These are phyloP conservation scores for Beauveria bassiana DNA, from an alignment of 2,329 filamentous ascomycete genomes.

Conservation along the genomic window DNA sequence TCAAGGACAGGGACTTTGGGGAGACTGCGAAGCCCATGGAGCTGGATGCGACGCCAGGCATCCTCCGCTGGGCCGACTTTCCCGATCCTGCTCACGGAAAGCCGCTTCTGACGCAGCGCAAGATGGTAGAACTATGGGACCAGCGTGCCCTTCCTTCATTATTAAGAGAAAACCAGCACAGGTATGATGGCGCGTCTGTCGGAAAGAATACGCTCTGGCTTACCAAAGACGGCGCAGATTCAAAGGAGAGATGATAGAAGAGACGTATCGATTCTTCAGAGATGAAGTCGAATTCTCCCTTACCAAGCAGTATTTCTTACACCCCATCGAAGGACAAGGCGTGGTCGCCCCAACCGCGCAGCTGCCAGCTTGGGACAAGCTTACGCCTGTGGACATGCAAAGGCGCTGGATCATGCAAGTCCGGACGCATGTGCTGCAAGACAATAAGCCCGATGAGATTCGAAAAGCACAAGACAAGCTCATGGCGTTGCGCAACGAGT, in stretches of 20 bases:
- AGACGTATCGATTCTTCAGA: constrained; percentile 44
- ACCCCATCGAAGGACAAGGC: constrained; percentile 19
- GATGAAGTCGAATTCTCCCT: constrained; percentile 49
- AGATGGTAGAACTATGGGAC: constrained; percentile 48
- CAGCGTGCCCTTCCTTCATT: constrained; percentile 40
- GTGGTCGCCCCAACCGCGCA: constrained; percentile 15
- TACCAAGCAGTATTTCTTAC: constrained; percentile 37
- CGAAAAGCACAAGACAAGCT: constrained; percentile 47
- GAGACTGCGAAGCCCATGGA: constrained; percentile 24
- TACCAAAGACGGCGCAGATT: constrained; percentile 30
- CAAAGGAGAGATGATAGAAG: constrained; percentile 45
- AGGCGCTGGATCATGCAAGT: constrained; percentile 49
- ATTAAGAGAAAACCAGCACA: constrained; percentile 44
- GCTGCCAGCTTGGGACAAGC: constrained; percentile 39
- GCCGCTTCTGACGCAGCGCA: constrained; percentile 42
- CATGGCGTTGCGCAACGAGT: constrained; percentile 34
- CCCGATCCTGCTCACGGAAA: constrained; percentile 46
- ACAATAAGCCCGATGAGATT: constrained; percentile 50
- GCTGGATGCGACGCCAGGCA: constrained; percentile 37
- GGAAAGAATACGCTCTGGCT: rapidly evolving
- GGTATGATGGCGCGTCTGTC: constrained; percentile 27
- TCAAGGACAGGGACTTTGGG: constrained; percentile 40
- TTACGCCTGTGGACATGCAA: constrained; percentile 41
- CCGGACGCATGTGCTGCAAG: constrained; percentile 45
- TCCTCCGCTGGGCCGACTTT: constrained; percentile 51